Evolutionary conservation across 2,329 filamentous ascomycete genomes (phyloP).

Genomic region (Orbilia brochopaga): DNA sequence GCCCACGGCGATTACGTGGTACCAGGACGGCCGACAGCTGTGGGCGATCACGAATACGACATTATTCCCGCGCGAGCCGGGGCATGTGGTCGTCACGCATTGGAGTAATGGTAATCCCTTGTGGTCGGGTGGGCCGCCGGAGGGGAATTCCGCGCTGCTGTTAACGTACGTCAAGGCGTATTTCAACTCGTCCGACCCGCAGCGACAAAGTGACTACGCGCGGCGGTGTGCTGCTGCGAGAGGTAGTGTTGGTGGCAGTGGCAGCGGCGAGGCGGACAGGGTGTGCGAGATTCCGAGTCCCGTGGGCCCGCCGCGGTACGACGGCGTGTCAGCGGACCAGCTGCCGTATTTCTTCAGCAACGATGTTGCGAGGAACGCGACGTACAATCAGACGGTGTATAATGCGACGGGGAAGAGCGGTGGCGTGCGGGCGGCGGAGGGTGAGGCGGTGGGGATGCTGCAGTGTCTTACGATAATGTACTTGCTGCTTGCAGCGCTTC

Average conservation of each 20-base stretch:
- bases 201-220: slow-evolving; percentile 58
- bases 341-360: slow-evolving; percentile 48
- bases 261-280: slow-evolving; percentile 53
- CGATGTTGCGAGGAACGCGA: slow-evolving; percentile 29
- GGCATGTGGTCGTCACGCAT: slow-evolving; percentile 74
- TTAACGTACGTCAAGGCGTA: slow-evolving; percentile 77
- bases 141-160: slow-evolving; percentile 67
- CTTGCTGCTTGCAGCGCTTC: background rate
- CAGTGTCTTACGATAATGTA: slow-evolving; percentile 8
- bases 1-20: slow-evolving; percentile 69
- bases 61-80: slow-evolving; percentile 67
- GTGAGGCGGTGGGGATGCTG: background rate
- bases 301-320: slow-evolving; percentile 56
- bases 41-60: slow-evolving; percentile 64
- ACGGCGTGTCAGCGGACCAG: background rate
- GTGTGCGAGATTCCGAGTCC: slow-evolving; percentile 64
- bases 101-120: slow-evolving; percentile 75
- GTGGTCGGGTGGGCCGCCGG: slow-evolving; percentile 76
- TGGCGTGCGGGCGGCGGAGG: background rate
- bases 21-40: slow-evolving; percentile 68
- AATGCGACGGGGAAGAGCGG: slow-evolving; percentile 23
- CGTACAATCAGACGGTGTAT: slow-evolving; percentile 44
- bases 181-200: slow-evolving; percentile 71
- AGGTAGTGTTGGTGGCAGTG: slow-evolving; percentile 50
- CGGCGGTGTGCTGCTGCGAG: slow-evolving; percentile 59